These are phyloP conservation scores for Beauveria varroae DNA, from an alignment of 2,329 filamentous ascomycete species.

Conservation along the genomic window DNA sequence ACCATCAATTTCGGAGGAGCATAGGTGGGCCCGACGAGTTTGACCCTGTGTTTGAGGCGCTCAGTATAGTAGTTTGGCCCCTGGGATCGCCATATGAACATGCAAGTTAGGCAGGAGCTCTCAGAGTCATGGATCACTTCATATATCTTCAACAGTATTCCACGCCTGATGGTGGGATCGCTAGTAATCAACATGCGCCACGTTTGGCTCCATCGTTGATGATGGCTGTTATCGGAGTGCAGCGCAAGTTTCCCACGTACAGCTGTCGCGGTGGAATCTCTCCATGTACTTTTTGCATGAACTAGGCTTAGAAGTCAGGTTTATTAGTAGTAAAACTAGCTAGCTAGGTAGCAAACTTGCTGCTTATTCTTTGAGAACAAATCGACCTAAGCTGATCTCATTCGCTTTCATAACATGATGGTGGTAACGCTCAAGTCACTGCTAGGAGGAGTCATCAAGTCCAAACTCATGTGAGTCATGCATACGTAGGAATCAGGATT, in stretches of 20 bases:
- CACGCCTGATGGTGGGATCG: background rate
- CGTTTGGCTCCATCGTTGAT: background rate
- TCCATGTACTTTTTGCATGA: background rate
- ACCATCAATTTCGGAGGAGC: background rate
- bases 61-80: background rate
- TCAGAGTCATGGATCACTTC: background rate
- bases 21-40: background rate
- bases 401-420: background rate
- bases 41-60: background rate
- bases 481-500: background rate
- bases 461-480: background rate
- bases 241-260: background rate
- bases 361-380: background rate
- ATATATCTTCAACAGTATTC: background rate
- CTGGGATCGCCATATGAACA: background rate
- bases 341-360: background rate
- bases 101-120: background rate
- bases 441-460: background rate
- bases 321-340: background rate
- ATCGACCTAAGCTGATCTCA: background rate
- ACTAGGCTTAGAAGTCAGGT: background rate
- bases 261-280: background rate
- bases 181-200: background rate
- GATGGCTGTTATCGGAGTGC: background rate
- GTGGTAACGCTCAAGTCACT: background rate